Percentiles rank a stretch among this genome's conserved stretches.
These are phyloP conservation scores for Jatropha podagrica DNA, from an alignment of 441 rosid species.

Conservation along the genomic window DNA sequence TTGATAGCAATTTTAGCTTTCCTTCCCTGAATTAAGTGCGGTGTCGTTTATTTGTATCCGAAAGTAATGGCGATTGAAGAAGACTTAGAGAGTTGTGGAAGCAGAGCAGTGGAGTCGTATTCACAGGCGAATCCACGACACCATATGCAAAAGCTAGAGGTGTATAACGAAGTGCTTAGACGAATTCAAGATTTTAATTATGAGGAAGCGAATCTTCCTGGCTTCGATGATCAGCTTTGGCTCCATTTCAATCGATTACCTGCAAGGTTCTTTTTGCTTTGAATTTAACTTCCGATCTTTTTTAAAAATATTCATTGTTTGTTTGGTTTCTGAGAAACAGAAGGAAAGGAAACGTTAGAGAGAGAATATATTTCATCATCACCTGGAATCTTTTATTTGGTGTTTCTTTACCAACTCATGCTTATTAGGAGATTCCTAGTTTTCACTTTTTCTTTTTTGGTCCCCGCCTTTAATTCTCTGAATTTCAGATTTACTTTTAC, in stretches of 20 bases:
- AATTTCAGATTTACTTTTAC: constrained; percentile 9
- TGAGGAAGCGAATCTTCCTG: constrained; percentile 67
- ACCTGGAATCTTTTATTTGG: constrained; percentile 16
- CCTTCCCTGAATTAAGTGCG: neutral
- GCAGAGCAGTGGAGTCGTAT: constrained; percentile 58
- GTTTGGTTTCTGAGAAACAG: constrained; percentile 18
- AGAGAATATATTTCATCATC: constrained; percentile 8
- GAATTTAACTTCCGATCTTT: neutral
- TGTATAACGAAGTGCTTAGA: constrained; percentile 69
- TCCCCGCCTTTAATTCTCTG: neutral
- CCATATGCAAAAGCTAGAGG: constrained; percentile 78
- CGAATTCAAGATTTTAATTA: constrained; percentile 65
- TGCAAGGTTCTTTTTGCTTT: constrained; percentile 53
- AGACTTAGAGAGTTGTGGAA: constrained; percentile 87
- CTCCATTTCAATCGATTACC: constrained; percentile 96
- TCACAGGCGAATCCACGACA: constrained; percentile 59
- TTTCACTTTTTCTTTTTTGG: neutral
- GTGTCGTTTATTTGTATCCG: neutral
- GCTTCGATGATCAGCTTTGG: constrained; percentile 92
- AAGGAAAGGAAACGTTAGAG: constrained; percentile 11
- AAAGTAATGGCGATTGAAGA: constrained; percentile 72
- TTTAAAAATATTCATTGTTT: neutral
- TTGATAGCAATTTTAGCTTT: neutral
- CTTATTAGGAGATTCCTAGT: constrained; percentile 22
- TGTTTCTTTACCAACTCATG: constrained; percentile 2